Base-by-base conservation (phyloP, 805 yeast species). In the Kodamaea hsintzibuensis region DNA sequence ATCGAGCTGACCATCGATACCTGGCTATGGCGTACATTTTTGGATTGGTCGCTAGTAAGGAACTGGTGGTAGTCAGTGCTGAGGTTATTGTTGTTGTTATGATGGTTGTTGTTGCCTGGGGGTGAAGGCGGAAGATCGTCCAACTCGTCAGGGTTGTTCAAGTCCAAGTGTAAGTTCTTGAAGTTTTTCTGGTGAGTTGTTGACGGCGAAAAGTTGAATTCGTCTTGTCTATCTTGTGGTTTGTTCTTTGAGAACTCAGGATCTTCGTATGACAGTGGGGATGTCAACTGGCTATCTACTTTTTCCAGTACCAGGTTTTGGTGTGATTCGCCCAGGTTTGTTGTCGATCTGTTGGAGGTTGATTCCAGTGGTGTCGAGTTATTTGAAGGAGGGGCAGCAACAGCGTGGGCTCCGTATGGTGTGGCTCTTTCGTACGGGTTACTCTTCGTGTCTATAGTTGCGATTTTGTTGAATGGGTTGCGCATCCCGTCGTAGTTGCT, bases 1-100 rank as follows among this genome's bases (percentile, higher is more conserved):
- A 76, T 72, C 0, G 79, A 74, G 53, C 78, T 73, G 10, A 74
- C 73, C 65, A 73, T 76, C 9, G 79, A 74, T 22, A 73, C 54
- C 44, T 70, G 77, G 51, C 77, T 71, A 44, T 65, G 56, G 53
- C 77, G 63, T 10, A 33, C 50, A 17, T 47, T 27, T 8, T 53
- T 48, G 1, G 42, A 25, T 6, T 51, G 51, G 22, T 54, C 57
- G 5, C 58, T 49, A 1, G 55, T 56, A 47, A 71, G 63, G 49
- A 68, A 71, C 6, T 59, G 52, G 33, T 71, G 68, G 50, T 67
- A 69, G 39, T 72, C 74, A 16, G 53, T 60, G 47, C 59, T 62
- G 46, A 68, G 60, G 14, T 44, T 44, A 18, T 44, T 25, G 37
- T 44, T 44, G 30, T 14, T 14, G 46, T 42, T 42, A 37, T 4